phyloP scores from a whole-genome alignment of 2,329 filamentous ascomycete genomes.

The Phyllosticta citribraziliensis region DNA sequence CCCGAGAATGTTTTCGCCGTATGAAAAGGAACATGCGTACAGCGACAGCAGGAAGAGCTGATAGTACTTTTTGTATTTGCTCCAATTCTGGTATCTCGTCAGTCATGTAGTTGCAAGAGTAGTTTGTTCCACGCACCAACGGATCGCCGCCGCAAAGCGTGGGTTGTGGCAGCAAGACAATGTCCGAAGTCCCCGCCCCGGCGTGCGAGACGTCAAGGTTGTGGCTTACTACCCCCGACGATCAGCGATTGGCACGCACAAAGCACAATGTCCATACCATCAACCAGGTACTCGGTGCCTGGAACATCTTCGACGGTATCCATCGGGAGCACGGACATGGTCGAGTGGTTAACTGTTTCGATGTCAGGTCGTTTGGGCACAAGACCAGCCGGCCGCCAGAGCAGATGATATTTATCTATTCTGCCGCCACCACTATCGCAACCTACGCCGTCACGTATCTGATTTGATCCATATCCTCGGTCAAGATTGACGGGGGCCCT shows the following conservation, averaged over 20 bases:
- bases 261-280: slow-evolving; percentile 14
- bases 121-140: slow-evolving; percentile 11
- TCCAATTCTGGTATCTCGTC: slow-evolving; percentile 18
- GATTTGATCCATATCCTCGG: not conserved
- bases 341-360: not conserved
- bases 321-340: not conserved
- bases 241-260: not conserved
- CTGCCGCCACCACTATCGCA: not conserved
- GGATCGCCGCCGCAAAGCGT: slow-evolving; percentile 22
- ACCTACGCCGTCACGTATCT: not conserved
- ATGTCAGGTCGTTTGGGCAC: not conserved
- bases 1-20: slow-evolving; percentile 32
- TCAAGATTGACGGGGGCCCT: not conserved
- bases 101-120: not conserved
- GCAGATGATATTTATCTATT: not conserved
- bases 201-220: slow-evolving; percentile 14
- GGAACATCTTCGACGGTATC: slow-evolving; percentile 18
- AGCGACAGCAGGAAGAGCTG: slow-evolving; percentile 30
- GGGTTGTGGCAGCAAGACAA: slow-evolving; percentile 25
- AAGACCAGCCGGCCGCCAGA: not conserved
- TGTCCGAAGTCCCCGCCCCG: slow-evolving; percentile 18
- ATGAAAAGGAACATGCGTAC: slow-evolving; percentile 33
- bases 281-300: slow-evolving; percentile 24
- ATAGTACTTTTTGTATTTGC: slow-evolving; percentile 29
- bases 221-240: not conserved